Conservation (phyloP, 306 rosid genomes). For the Sicyos baderoa region DNA sequence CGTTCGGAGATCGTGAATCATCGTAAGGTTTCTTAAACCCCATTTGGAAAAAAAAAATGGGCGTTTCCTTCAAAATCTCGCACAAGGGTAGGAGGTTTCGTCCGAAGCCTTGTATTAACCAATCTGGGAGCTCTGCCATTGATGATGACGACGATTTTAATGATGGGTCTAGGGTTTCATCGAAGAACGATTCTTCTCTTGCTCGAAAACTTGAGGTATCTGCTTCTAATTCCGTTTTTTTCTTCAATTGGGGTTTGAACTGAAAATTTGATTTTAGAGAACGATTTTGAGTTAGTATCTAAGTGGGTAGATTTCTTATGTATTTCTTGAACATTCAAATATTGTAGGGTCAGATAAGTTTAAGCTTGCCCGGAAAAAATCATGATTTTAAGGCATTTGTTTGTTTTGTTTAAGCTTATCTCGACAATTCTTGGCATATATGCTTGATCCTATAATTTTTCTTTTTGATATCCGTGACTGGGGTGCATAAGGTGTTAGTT, state of each 20-base stretch:
- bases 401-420: too few species aligned
- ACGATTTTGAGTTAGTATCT: too few species aligned
- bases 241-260: not conserved
- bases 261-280: constrained; percentile 9
- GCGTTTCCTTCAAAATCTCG: constrained; percentile 50
- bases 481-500: too few species aligned
- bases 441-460: too few species aligned
- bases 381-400: not conserved
- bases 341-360: too few species aligned
- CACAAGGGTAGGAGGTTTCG: constrained; percentile 41
- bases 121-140: constrained; percentile 23
- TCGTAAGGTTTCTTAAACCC: not conserved
- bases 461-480: too few species aligned
- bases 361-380: too few species aligned
- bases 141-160: constrained; percentile 28
- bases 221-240: not conserved
- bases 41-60: constrained; percentile 25
- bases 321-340: too few species aligned
- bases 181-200: constrained; percentile 19
- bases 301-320: too few species aligned
- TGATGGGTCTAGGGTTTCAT: constrained; percentile 24
- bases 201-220: constrained; percentile 32
- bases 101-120: constrained; percentile 27
- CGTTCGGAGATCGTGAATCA: not conserved
- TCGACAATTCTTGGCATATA: too few species aligned